Conservation (phyloP, 371 early-diverging fungal genomes). For the Syncephalastrum sp. region DNA sequence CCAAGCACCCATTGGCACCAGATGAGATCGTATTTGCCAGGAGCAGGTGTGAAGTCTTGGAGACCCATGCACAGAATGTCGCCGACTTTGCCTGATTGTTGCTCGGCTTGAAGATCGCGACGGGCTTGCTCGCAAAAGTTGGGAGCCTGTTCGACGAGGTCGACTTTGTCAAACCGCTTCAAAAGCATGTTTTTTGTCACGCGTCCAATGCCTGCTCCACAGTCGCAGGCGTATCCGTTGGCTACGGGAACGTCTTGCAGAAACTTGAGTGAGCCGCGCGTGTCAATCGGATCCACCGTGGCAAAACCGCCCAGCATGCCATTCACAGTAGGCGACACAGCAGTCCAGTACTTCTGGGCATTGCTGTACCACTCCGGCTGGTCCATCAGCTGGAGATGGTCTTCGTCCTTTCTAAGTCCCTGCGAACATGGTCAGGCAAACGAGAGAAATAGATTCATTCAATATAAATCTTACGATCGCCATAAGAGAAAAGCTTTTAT, state of each 20-base stretch:
- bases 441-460: too few relatives aligned
- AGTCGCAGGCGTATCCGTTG: constrained; percentile 65
- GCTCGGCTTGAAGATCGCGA: constrained; percentile 57
- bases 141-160: constrained; percentile 85
- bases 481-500: too few relatives aligned
- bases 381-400: constrained; percentile 26
- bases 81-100: constrained; percentile 53
- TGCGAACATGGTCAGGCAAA: not conserved
- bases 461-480: too few relatives aligned
- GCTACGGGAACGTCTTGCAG: constrained; percentile 49
- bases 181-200: constrained; percentile 85
- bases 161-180: constrained; percentile 76
- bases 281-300: constrained; percentile 71
- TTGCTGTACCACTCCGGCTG: constrained; percentile 77
- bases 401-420: constrained; percentile 20
- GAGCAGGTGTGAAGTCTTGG: constrained; percentile 80
- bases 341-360: constrained; percentile 87
- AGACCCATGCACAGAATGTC: constrained; percentile 71
- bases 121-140: constrained; percentile 78
- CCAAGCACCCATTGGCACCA: constrained; percentile 98
- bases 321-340: constrained; percentile 69
- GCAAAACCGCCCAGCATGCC: constrained; percentile 92
- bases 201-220: constrained; percentile 95
- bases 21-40: constrained; percentile 79
- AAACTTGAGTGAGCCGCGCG: constrained; percentile 69